phyloP scores from a whole-genome alignment of 768 basidiomycete genomes.

The Mrakia blollopis region DNA sequence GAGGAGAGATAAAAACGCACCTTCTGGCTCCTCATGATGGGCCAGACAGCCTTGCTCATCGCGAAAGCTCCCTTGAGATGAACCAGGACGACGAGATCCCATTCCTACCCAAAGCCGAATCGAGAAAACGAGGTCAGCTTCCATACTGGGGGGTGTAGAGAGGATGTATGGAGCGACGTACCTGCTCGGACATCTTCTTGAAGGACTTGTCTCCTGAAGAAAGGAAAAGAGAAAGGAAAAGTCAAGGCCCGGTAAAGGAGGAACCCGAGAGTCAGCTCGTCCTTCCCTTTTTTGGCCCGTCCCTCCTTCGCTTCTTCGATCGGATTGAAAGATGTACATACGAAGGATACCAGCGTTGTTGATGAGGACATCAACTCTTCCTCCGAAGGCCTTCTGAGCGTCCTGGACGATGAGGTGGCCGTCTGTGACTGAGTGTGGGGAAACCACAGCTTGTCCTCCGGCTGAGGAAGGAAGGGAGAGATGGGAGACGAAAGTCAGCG shows the following conservation, averaged over 20 bases:
- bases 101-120: slow-evolving; percentile 53
- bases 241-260: background rate
- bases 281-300: background rate
- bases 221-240: background rate
- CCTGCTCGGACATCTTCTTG: slow-evolving; percentile 90
- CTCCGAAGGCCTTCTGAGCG: slow-evolving; percentile 20
- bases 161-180: background rate
- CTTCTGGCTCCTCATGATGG: slow-evolving; percentile 64
- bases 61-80: slow-evolving; percentile 91
- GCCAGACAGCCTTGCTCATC: slow-evolving; percentile 94
- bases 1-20: slow-evolving; percentile 34
- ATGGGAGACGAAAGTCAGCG: background rate
- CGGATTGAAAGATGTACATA: slow-evolving; percentile 32
- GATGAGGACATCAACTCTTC: slow-evolving; percentile 54
- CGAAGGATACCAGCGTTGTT: slow-evolving; percentile 89
- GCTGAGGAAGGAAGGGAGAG: slow-evolving; percentile 55
- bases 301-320: background rate
- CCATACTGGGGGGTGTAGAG: background rate
- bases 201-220: slow-evolving; percentile 53
- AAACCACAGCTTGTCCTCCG: slow-evolving; percentile 72
- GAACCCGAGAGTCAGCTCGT: background rate
- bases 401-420: slow-evolving; percentile 36
- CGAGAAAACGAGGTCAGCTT: background rate
- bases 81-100: slow-evolving; percentile 80
- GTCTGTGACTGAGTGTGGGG: slow-evolving; percentile 32